Evolutionary conservation across 345 rosid species (phyloP).

Genomic region (Arabidopsis suecica): DNA sequence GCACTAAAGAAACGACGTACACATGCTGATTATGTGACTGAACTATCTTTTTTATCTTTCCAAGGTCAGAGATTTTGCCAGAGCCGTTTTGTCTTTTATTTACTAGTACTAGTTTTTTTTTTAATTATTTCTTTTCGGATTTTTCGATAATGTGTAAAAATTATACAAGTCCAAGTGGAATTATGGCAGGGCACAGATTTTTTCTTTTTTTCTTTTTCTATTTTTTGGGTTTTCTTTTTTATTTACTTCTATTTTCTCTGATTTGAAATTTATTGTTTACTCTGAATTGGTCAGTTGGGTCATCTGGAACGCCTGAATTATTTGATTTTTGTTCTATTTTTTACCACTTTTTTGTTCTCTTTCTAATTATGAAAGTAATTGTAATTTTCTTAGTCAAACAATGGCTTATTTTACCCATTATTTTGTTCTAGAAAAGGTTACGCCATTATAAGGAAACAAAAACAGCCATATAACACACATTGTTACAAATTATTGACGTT

Average conservation of each 20-base stretch:
- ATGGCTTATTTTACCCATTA: constrained; percentile 29
- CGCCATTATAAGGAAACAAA: constrained; percentile 9
- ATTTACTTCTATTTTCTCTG: constrained; percentile 19
- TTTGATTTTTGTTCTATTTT: constrained; percentile 43
- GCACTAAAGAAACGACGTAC: constrained; percentile 63
- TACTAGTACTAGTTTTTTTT: constrained; percentile 36
- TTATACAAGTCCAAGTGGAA: constrained; percentile 50
- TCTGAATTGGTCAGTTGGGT: constrained; percentile 68
- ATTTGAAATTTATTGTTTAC: constrained; percentile 35
- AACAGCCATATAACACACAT: constrained; percentile 22
- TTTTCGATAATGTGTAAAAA: constrained; percentile 41
- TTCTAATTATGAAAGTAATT: constrained; percentile 35
- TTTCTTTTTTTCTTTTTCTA: not conserved
- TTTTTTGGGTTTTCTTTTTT: not conserved
- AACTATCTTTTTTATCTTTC: constrained; percentile 56
- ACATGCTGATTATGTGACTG: constrained; percentile 93
- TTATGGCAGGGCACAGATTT: constrained; percentile 35
- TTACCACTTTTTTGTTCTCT: constrained; percentile 14
- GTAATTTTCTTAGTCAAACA: constrained; percentile 37
- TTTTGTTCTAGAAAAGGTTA: constrained; percentile 31
- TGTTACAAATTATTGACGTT: constrained; percentile 35
- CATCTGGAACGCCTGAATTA: constrained; percentile 70
- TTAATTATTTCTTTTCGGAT: constrained; percentile 25
- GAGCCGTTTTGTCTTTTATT: constrained; percentile 54
- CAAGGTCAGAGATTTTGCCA: constrained; percentile 77